Conservation (phyloP, 2,329 filamentous ascomycete species). For the Fusarium anthophilum region DNA sequence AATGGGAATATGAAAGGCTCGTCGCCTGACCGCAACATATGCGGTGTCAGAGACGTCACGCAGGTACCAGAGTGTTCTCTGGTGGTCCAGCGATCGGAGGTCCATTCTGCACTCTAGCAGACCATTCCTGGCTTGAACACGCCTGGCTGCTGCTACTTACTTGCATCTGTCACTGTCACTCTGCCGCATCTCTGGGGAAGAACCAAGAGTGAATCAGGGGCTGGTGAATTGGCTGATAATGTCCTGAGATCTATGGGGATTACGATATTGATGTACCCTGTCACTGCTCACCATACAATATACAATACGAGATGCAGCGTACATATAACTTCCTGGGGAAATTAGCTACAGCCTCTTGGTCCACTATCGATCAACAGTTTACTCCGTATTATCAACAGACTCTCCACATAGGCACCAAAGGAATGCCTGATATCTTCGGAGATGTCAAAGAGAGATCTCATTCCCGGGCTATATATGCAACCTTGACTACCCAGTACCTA, state of each 20-base stretch:
- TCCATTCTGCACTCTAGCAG: slow-evolving; percentile 20
- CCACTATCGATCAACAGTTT: slow-evolving; percentile 23
- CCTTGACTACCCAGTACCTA: background rate
- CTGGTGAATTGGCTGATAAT: slow-evolving; percentile 28
- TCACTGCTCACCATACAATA: slow-evolving; percentile 27
- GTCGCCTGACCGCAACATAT: slow-evolving; percentile 22
- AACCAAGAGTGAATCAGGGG: slow-evolving; percentile 24
- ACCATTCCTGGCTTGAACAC: slow-evolving; percentile 23
- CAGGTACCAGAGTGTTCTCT: slow-evolving; percentile 37
- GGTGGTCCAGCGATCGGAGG: slow-evolving; percentile 5
- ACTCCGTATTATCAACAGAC: background rate
- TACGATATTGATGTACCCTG: slow-evolving; percentile 18
- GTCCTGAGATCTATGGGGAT: slow-evolving; percentile 16
- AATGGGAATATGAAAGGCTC: background rate
- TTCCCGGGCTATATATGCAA: background rate
- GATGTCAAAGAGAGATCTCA: slow-evolving; percentile 6
- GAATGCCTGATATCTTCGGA: slow-evolving; percentile 22
- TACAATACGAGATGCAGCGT: background rate
- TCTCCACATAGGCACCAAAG: background rate
- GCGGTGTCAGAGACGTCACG: slow-evolving; percentile 39
- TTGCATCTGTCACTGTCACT: slow-evolving; percentile 29
- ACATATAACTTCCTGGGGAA: slow-evolving; percentile 15
- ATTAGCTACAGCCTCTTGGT: background rate
- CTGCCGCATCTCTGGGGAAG: slow-evolving; percentile 26
- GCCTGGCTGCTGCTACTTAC: slow-evolving; percentile 29